Evolutionary conservation across 352 stramenopile genomes (phyloP).

Genomic region (Globisporangium rhizosaccharum): DNA sequence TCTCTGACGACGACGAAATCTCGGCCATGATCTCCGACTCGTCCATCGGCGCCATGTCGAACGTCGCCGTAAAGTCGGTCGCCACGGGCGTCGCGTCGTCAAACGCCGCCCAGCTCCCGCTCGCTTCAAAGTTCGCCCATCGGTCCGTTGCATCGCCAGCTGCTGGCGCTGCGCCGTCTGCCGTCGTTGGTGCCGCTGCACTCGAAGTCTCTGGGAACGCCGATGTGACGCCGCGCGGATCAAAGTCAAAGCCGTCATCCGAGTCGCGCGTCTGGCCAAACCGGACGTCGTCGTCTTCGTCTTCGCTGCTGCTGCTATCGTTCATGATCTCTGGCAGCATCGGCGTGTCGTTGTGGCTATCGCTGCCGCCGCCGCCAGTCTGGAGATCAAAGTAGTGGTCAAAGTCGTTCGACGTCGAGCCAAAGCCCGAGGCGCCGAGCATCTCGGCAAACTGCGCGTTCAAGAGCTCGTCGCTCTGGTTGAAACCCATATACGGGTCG

Average conservation of each 20-base stretch:
- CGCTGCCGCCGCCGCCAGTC: background rate
- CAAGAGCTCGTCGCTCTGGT: slow-evolving; percentile 62
- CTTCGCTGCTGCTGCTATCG: slow-evolving; percentile 84
- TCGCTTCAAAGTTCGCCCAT: slow-evolving; percentile 67
- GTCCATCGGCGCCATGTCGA: slow-evolving; percentile 52
- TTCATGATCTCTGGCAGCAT: slow-evolving; percentile 85
- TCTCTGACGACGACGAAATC: slow-evolving; percentile 9
- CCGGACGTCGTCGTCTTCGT: slow-evolving; percentile 73
- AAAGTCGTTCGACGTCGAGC: slow-evolving; percentile 42
- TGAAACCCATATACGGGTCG: slow-evolving; percentile 77
- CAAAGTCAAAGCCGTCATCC: slow-evolving; percentile 32
- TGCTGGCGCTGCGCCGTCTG: slow-evolving; percentile 1
- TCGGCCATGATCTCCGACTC: slow-evolving; percentile 29
- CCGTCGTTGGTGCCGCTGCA: background rate
- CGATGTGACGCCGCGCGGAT: slow-evolving; percentile 11
- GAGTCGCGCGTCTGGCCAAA: slow-evolving; percentile 11
- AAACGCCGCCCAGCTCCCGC: slow-evolving; percentile 62
- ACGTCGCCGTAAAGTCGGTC: slow-evolving; percentile 45
- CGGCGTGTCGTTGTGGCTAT: slow-evolving; percentile 40
- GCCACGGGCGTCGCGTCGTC: slow-evolving; percentile 27
- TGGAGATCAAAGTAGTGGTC: slow-evolving; percentile 77
- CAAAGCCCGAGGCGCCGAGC: slow-evolving; percentile 65
- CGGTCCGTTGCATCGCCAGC: slow-evolving; percentile 18
- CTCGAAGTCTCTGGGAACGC: slow-evolving; percentile 2
- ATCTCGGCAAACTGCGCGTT: slow-evolving; percentile 85